A percentile compares a stretch with the other conserved stretches of the same genome.
These are phyloP conservation scores for Yamadazyma takamatsuzukensis DNA, from an alignment of 805 yeast species.

Conservation along the genomic window DNA sequence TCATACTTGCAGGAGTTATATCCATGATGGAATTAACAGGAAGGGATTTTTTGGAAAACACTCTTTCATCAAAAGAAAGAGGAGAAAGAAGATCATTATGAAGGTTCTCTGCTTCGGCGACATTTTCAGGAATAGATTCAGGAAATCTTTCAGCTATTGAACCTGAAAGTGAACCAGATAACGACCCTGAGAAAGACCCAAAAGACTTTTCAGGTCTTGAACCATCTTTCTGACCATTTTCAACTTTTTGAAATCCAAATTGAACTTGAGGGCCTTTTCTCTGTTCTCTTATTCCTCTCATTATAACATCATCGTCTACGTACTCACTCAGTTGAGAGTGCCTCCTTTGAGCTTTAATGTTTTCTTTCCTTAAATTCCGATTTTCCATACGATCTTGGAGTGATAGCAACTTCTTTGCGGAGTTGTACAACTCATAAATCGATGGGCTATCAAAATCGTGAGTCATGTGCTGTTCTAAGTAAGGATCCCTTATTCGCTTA, in stretches of 20 bases:
- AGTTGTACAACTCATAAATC: slow-evolving; percentile 37
- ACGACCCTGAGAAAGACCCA: too few relatives aligned
- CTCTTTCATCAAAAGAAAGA: slow-evolving; percentile 30
- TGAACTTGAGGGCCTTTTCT: too few relatives aligned
- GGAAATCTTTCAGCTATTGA: too few relatives aligned
- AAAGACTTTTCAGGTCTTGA: too few relatives aligned
- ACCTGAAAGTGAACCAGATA: too few relatives aligned
- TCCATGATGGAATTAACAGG: slow-evolving; percentile 13
- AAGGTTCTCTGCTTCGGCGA: slow-evolving; percentile 25
- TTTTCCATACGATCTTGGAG: slow-evolving; percentile 39
- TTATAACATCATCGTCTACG: too few relatives aligned
- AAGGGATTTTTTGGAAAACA: slow-evolving; percentile 4
- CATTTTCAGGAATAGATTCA: too few relatives aligned
- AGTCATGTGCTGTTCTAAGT: not conserved
- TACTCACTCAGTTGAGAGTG: too few relatives aligned
- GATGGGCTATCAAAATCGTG: slow-evolving; percentile 25
- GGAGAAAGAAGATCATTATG: slow-evolving; percentile 42
- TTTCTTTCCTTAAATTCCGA: slow-evolving; percentile 33
- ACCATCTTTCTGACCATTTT: too few relatives aligned
- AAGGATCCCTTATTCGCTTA: too few relatives aligned
- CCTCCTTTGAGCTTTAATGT: slow-evolving; percentile 21
- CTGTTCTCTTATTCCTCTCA: too few relatives aligned
- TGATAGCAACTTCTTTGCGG: slow-evolving; percentile 37
- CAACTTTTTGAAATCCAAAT: too few relatives aligned
- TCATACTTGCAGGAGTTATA: slow-evolving; percentile 31